phyloP scores from a whole-genome alignment of 2,329 filamentous ascomycete genomes.

The Penicillium paneum region DNA sequence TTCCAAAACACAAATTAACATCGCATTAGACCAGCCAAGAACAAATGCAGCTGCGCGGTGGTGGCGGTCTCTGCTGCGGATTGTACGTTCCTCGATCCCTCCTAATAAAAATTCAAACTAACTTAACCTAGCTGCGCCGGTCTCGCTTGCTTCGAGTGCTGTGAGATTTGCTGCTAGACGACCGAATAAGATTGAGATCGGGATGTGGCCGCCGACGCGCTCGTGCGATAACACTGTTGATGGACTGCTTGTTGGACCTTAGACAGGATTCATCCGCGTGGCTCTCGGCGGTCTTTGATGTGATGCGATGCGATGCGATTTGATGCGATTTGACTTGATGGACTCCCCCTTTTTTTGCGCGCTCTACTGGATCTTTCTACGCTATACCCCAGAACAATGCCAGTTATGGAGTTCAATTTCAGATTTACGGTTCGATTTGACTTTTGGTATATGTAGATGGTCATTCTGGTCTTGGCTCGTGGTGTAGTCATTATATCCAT shows the following conservation, averaged over 20 bases:
- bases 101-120: background rate
- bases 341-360: background rate
- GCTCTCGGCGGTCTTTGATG: background rate
- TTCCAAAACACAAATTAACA: conserved; percentile 7
- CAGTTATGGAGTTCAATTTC: conserved; percentile 12
- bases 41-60: conserved; percentile 34
- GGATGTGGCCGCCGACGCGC: background rate
- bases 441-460: background rate
- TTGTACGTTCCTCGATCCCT: conserved; percentile 24
- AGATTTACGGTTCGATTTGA: background rate
- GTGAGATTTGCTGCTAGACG: conserved; percentile 34
- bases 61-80: conserved; percentile 34
- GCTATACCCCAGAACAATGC: conserved; percentile 20
- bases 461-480: background rate
- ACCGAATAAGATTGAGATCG: background rate
- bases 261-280: background rate
- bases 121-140: conserved; percentile 29
- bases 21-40: conserved; percentile 21
- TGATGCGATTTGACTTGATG: background rate
- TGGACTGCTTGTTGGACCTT: background rate
- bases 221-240: background rate
- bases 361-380: conserved; percentile 9
- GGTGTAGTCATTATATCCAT: background rate
- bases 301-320: background rate
- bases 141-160: conserved; percentile 35